Conservation (phyloP, 2,329 filamentous ascomycete genomes). For the Aspergillus novofumigatus region DNA sequence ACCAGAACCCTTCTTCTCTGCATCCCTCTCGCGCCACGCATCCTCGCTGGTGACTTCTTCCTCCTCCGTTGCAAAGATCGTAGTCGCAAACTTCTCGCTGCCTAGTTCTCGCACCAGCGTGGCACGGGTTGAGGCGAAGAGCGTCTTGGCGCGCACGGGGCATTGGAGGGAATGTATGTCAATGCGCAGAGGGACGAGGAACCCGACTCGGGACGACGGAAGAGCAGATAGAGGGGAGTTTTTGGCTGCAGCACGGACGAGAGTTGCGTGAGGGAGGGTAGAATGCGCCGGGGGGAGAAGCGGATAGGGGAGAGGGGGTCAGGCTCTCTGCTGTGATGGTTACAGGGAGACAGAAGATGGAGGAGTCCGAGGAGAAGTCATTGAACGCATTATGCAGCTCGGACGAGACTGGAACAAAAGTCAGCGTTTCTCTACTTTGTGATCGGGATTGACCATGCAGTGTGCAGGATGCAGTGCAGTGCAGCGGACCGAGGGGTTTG, state of each 20-base stretch:
- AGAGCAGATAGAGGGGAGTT: slow-evolving; percentile 57
- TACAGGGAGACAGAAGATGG: slow-evolving; percentile 44
- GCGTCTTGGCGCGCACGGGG: slow-evolving; percentile 61
- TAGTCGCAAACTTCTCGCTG: slow-evolving; percentile 56
- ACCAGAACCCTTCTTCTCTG: slow-evolving; percentile 32
- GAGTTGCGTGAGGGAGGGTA: slow-evolving; percentile 48
- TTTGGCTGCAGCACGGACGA: slow-evolving; percentile 51
- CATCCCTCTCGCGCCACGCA: slow-evolving; percentile 53
- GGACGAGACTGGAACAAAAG: slow-evolving; percentile 34
- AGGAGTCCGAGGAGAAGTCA: slow-evolving; percentile 37
- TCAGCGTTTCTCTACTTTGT: not conserved
- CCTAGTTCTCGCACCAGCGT: slow-evolving; percentile 59
- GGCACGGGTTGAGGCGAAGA: slow-evolving; percentile 61
- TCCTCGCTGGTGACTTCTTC: slow-evolving; percentile 53
- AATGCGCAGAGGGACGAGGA: slow-evolving; percentile 46
- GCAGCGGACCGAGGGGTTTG: not conserved
- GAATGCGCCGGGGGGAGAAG: slow-evolving; percentile 44
- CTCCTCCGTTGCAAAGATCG: slow-evolving; percentile 56
- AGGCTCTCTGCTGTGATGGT: slow-evolving; percentile 44
- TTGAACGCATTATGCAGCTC: slow-evolving; percentile 46
- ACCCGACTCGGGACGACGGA: slow-evolving; percentile 45
- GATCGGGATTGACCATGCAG: slow-evolving; percentile 3
- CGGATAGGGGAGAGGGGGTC: slow-evolving; percentile 37
- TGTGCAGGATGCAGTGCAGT: not conserved
- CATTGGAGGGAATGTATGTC: slow-evolving; percentile 61